Percentiles rank a stretch among this genome's conserved stretches.
Evolutionary conservation across 306 rosid genomes (phyloP).

Genomic region (Pyrus pyrifolia): DNA sequence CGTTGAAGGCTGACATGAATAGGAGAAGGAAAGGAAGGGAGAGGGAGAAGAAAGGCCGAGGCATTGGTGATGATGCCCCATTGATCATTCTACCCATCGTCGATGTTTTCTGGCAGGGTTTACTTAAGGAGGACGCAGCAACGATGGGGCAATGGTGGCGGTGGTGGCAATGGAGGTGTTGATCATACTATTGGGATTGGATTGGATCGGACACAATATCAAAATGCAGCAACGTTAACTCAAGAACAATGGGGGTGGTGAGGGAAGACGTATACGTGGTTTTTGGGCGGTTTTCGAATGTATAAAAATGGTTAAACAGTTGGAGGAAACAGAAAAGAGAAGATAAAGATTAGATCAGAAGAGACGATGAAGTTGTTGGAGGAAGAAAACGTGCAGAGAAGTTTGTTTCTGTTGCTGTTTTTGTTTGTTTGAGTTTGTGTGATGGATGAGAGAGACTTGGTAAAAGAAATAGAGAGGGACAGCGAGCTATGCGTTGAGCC

Average conservation of each 20-base stretch:
- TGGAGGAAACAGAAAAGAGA: constrained; percentile 14
- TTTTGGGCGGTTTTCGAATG: constrained; percentile 2
- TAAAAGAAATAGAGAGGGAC: constrained; percentile 15
- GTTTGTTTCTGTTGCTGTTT: constrained; percentile 4
- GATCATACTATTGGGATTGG: not conserved
- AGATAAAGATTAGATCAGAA: not conserved
- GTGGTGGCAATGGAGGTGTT: not conserved
- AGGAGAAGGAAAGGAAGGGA: constrained; percentile 1
- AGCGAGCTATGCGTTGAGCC: constrained; percentile 45
- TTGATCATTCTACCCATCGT: constrained; percentile 19
- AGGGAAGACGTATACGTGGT: constrained; percentile 2
- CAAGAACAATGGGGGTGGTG: not conserved
- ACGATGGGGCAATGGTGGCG: not conserved
- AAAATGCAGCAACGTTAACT: not conserved
- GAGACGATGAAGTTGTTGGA: constrained; percentile 19
- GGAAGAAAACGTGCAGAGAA: constrained; percentile 29
- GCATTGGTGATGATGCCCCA: not conserved
- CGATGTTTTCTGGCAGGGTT: not conserved
- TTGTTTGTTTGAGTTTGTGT: constrained; percentile 17
- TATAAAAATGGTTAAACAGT: constrained; percentile 2
- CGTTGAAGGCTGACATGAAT: not conserved
- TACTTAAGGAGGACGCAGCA: not conserved
- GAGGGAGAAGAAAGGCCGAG: constrained; percentile 22
- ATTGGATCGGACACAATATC: too few relatives aligned
- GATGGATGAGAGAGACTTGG: constrained; percentile 32